These are phyloP conservation scores for Chaetomium globosum DNA, from an alignment of 2,329 filamentous ascomycete genomes.

Conservation along the genomic window DNA sequence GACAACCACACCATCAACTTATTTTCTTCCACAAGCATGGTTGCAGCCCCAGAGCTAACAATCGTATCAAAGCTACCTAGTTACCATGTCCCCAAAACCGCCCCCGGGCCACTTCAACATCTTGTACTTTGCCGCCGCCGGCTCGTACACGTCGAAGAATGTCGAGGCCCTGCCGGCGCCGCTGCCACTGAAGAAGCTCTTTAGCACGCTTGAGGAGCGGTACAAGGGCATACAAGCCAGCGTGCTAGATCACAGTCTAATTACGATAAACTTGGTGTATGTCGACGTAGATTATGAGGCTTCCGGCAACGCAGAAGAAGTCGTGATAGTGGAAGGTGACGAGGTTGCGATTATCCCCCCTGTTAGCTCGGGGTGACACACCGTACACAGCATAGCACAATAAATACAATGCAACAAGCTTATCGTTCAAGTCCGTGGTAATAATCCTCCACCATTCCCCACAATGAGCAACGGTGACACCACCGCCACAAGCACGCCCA, in stretches of 20 bases:
- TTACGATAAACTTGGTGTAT: slow-evolving; percentile 81
- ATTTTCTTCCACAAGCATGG: slow-evolving; percentile 2
- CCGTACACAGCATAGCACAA: too few species aligned
- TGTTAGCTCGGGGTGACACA: slow-evolving; percentile 74
- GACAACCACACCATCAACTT: slow-evolving; percentile 43
- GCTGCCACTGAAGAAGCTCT: slow-evolving; percentile 63
- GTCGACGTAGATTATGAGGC: slow-evolving; percentile 62
- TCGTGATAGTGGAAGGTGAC: slow-evolving; percentile 69
- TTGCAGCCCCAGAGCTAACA: slow-evolving; percentile 25
- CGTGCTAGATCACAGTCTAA: slow-evolving; percentile 71
- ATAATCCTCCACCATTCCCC: neutral
- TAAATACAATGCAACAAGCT: neutral
- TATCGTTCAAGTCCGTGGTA: neutral
- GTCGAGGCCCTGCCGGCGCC: slow-evolving; percentile 69
- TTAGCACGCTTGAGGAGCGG: slow-evolving; percentile 65
- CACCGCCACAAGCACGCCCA: slow-evolving; percentile 44
- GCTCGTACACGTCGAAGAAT: slow-evolving; percentile 69
- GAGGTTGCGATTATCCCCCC: slow-evolving; percentile 88
- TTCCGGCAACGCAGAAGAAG: slow-evolving; percentile 47
- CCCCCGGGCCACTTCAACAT: slow-evolving; percentile 72
- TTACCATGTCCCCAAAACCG: slow-evolving; percentile 47
- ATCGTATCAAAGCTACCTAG: slow-evolving; percentile 7
- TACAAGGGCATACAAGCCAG: slow-evolving; percentile 70
- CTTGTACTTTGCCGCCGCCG: slow-evolving; percentile 79
- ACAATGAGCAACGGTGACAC: slow-evolving; percentile 40